Percentiles rank a stretch among this genome's conserved stretches.
Conservation (phyloP, 371 early-diverging fungal genomes). For the Mucor piriformis region DNA sequence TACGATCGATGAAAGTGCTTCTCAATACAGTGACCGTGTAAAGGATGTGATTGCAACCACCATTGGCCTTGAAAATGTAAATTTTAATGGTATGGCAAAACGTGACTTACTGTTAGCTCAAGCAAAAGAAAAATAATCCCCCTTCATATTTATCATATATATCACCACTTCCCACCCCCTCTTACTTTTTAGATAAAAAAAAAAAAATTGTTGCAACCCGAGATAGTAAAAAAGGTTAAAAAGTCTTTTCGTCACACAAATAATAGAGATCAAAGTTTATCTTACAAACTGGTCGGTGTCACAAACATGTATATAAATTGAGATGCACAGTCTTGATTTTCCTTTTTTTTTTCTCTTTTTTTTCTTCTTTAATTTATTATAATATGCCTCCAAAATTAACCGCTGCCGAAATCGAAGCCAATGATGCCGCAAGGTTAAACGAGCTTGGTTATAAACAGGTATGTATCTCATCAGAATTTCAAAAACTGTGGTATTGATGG, state of each 20-base stretch:
- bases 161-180: too few species aligned
- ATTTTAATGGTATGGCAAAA: constrained; percentile 52
- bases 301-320: background rate
- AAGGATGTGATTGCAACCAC: constrained; percentile 30
- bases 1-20: constrained; percentile 22
- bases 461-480: background rate
- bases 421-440: constrained; percentile 40
- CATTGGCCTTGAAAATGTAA: constrained; percentile 30
- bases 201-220: too few species aligned
- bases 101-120: constrained; percentile 30
- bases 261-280: too few species aligned
- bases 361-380: background rate
- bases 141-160: background rate
- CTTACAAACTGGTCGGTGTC: background rate
- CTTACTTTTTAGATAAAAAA: too few species aligned
- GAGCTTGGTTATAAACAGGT: constrained; percentile 46
- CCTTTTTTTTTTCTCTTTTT: background rate
- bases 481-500: too few species aligned
- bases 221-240: too few species aligned
- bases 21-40: constrained; percentile 31
- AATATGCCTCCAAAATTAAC: constrained; percentile 27
- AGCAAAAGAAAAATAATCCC: constrained; percentile 5
- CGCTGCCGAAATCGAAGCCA: constrained; percentile 39
- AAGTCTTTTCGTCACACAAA: background rate
- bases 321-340: background rate